A percentile compares a stretch with the other conserved stretches of the same genome.
These are phyloP conservation scores for Ophiocordyceps australis DNA, from an alignment of 2,329 filamentous ascomycete species.

Conservation along the genomic window DNA sequence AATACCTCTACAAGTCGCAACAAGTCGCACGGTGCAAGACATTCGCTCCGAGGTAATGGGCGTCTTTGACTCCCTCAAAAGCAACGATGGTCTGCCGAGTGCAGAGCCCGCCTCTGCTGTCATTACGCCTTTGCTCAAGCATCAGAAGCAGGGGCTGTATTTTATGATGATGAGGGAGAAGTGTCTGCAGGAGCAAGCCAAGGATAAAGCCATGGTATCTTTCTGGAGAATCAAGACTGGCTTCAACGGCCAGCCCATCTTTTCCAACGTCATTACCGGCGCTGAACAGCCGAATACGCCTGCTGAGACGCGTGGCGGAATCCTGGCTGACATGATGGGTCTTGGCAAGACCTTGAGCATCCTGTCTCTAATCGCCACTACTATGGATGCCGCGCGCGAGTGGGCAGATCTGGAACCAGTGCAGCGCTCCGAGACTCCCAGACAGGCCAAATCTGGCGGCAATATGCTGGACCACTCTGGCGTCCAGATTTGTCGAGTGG, in stretches of 20 bases:
- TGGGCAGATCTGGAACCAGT: slow-evolving; percentile 40
- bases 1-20: too few species aligned
- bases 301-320: slow-evolving; percentile 50
- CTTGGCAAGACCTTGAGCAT: slow-evolving; percentile 79
- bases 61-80: slow-evolving; percentile 73
- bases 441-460: slow-evolving; percentile 18
- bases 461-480: too few species aligned
- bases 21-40: slow-evolving; percentile 59
- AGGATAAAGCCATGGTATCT: slow-evolving; percentile 46
- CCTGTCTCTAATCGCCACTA: slow-evolving; percentile 55
- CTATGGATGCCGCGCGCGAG: slow-evolving; percentile 38
- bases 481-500: slow-evolving; percentile 19
- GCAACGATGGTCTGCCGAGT: slow-evolving; percentile 56
- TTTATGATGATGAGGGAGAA: slow-evolving; percentile 74
- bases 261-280: slow-evolving; percentile 75
- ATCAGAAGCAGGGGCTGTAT: slow-evolving; percentile 79
- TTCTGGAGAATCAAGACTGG: slow-evolving; percentile 53
- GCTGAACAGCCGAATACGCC: slow-evolving; percentile 41
- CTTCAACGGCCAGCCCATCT: slow-evolving; percentile 35
- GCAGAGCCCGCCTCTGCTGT: slow-evolving; percentile 47
- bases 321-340: slow-evolving; percentile 77
- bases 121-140: slow-evolving; percentile 52
- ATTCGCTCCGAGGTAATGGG: slow-evolving; percentile 68
- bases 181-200: slow-evolving; percentile 35
- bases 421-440: slow-evolving; percentile 24